Evolutionary conservation across 2,329 filamentous ascomycete genomes (phyloP).

Genomic region (Dactylonectria macrodidyma): DNA sequence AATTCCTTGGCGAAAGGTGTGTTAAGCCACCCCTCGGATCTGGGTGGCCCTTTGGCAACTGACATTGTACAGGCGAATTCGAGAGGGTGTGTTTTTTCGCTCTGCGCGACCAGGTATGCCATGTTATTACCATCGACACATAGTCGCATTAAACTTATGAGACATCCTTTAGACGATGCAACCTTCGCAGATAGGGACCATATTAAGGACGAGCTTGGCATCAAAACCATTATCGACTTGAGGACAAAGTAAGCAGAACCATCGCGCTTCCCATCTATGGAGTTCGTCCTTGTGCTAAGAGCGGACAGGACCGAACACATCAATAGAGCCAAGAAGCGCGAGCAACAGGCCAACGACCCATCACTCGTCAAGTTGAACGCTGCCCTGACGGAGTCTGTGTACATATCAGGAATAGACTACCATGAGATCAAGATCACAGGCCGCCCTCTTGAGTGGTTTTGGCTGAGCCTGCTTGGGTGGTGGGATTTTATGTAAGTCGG

Average conservation of each 20-base stretch:
- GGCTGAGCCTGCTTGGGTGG: slow-evolving; percentile 79
- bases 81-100: slow-evolving; percentile 76
- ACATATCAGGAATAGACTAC: slow-evolving; percentile 76
- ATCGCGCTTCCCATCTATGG: background rate
- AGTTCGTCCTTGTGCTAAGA: slow-evolving; percentile 16
- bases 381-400: slow-evolving; percentile 67
- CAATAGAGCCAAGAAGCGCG: slow-evolving; percentile 75
- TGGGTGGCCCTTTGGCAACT: background rate
- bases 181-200: slow-evolving; percentile 73
- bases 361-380: slow-evolving; percentile 59
- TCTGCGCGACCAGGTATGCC: slow-evolving; percentile 73
- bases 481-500: slow-evolving; percentile 71
- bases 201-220: slow-evolving; percentile 72
- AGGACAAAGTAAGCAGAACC: slow-evolving; percentile 75
- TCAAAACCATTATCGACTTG: slow-evolving; percentile 84
- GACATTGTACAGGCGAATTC: slow-evolving; percentile 59
- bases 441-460: slow-evolving; percentile 75
- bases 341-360: slow-evolving; percentile 61
- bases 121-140: background rate
- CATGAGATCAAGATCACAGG: slow-evolving; percentile 82
- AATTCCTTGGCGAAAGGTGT: slow-evolving; percentile 69
- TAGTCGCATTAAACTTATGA: slow-evolving; percentile 29
- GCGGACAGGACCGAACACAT: slow-evolving; percentile 77
- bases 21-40: background rate
- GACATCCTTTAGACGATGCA: slow-evolving; percentile 73